Evolutionary conservation across 1,284 basidiomycete genomes (phyloP).

Genomic region (Cryptococcus maquisensis): DNA sequence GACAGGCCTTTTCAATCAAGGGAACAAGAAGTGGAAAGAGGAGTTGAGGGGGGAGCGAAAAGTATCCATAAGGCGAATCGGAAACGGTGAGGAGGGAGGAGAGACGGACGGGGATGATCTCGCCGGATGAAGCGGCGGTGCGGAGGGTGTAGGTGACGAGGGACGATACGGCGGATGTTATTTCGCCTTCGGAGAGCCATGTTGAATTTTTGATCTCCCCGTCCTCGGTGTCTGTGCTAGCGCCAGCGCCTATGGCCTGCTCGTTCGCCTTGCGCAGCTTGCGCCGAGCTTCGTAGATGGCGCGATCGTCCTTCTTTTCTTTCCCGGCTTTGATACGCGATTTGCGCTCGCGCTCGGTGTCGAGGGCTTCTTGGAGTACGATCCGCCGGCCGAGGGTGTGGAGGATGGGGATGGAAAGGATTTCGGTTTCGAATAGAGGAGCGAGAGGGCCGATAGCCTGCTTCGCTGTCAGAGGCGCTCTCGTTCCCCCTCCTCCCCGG

Average conservation of each 20-base stretch:
- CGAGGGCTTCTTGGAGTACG: conserved; percentile 15
- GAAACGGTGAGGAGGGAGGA: neutral
- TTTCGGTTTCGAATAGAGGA: conserved; percentile 17
- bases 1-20: conserved; percentile 19
- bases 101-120: conserved; percentile 24
- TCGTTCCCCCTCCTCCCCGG: neutral
- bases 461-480: neutral
- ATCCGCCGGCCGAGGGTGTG: conserved; percentile 25
- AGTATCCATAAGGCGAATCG: conserved; percentile 20
- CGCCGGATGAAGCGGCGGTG: conserved; percentile 24
- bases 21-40: conserved; percentile 30
- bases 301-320: neutral
- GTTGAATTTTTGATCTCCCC: neutral
- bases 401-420: conserved; percentile 21
- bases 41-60: conserved; percentile 32
- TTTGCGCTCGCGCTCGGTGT: neutral
- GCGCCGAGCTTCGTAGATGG: neutral
- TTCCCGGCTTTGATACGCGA: neutral
- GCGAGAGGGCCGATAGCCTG: neutral
- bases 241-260: neutral
- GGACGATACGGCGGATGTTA: conserved; percentile 14
- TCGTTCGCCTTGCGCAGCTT: neutral
- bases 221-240: neutral
- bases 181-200: neutral
- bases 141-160: conserved; percentile 29